Evolutionary conservation across 148 eudicot species (phyloP).

Genomic region (Cornus controversa): DNA sequence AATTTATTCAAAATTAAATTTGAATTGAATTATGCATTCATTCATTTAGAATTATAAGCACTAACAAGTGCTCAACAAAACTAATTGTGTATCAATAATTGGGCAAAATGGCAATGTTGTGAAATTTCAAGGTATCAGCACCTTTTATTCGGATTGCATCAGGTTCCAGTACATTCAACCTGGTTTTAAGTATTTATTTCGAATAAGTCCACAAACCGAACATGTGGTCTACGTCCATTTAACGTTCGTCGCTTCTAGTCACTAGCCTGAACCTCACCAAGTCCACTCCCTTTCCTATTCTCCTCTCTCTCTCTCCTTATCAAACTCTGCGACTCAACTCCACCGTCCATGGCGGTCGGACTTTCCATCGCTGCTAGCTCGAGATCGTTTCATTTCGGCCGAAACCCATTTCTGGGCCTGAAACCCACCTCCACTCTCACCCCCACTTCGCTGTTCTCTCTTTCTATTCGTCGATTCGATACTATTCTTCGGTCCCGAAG

Average conservation of each 20-base stretch:
- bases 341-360: constrained; percentile 41
- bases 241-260: neutral
- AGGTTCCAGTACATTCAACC: neutral
- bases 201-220: neutral
- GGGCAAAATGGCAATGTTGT: neutral
- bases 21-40: no score
- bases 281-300: neutral
- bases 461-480: constrained; percentile 14
- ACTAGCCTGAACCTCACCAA: neutral
- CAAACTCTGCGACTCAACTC: neutral
- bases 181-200: no score
- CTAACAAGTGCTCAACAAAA: no score
- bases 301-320: neutral
- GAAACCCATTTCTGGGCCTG: constrained; percentile 16
- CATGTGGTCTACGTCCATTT: constrained; percentile 16
- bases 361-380: constrained; percentile 18
- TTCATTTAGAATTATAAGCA: no score
- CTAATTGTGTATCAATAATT: neutral
- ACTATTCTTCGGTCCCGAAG: constrained; percentile 14
- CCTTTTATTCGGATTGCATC: neutral
- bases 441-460: constrained; percentile 27
- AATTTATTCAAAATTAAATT: no score
- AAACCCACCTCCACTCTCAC: constrained; percentile 21
- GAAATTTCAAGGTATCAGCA: no score
- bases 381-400: constrained; percentile 13